phyloP scores from a whole-genome alignment of 345 rosid species.

The Anastatica hierochuntica region DNA sequence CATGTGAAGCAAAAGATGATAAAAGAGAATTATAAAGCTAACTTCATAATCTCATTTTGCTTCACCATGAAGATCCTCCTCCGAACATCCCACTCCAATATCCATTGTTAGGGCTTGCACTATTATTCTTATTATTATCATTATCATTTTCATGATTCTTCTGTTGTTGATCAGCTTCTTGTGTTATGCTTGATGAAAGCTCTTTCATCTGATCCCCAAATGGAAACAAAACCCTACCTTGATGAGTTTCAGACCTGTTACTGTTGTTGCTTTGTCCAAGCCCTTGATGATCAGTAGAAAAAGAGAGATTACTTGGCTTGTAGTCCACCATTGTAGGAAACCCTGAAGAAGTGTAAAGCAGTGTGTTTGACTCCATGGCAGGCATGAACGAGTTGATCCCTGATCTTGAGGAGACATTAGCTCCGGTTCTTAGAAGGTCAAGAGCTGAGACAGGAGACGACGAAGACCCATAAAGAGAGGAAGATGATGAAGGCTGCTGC shows the following conservation, averaged over 20 bases:
- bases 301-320: conserved; percentile 21
- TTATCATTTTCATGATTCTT: conserved; percentile 16
- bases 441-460: conserved; percentile 29
- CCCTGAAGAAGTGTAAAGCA: conserved; percentile 26
- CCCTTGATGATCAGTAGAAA: conserved; percentile 17
- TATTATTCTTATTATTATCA: conserved; percentile 1
- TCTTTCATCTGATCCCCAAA: conserved; percentile 30
- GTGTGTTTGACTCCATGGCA: conserved; percentile 22
- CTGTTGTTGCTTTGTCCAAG: conserved; percentile 13
- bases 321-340: conserved; percentile 30
- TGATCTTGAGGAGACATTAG: conserved; percentile 25
- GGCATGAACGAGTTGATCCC: conserved; percentile 25
- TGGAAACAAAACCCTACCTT: conserved; percentile 27
- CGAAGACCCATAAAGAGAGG: conserved; percentile 18
- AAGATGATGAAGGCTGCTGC: conserved; percentile 17
- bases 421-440: conserved; percentile 23
- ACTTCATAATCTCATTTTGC: conserved; percentile 21
- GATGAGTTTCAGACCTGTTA: conserved; percentile 13
- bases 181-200: conserved; percentile 26
- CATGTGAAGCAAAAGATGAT: conserved; percentile 24
- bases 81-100: conserved; percentile 35
- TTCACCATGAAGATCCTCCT: conserved; percentile 33
- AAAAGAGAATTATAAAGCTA: conserved; percentile 22
- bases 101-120: conserved; percentile 27
- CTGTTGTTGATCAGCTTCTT: conserved; percentile 31